Percentiles rank a stretch among this genome's conserved stretches.
Conservation (phyloP, 495 filamentous ascomycete species). For the Neurospora terricola region DNA sequence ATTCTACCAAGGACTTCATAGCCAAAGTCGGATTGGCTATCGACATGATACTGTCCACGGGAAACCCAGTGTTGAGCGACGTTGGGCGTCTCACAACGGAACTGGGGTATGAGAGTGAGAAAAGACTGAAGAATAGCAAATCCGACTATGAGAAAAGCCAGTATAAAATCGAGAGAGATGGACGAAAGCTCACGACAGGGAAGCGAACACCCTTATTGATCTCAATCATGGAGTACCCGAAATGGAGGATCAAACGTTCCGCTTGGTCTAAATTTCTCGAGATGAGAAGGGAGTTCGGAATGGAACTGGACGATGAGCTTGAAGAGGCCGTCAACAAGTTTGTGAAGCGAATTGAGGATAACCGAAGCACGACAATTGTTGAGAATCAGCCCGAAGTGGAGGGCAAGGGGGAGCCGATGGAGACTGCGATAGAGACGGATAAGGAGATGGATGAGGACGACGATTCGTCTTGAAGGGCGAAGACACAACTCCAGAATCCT, state of each 20-base stretch:
- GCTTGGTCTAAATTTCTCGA: background rate
- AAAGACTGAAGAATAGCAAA: no score
- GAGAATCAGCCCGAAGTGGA: background rate
- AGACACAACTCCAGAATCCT: no score
- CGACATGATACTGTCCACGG: background rate
- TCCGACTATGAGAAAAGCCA: no score
- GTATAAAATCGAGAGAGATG: no score
- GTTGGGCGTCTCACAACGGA: background rate
- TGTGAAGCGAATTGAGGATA: background rate
- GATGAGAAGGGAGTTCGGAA: background rate
- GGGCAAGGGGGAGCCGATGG: background rate
- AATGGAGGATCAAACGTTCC: background rate
- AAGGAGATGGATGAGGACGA: background rate
- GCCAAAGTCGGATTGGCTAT: background rate
- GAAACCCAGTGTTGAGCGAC: background rate
- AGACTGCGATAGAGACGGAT: background rate
- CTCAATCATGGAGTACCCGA: background rate
- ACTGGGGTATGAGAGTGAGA: background rate
- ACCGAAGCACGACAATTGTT: background rate
- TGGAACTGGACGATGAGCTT: background rate
- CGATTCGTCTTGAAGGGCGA: no score
- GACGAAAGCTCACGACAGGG: no score
- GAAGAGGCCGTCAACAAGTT: background rate
- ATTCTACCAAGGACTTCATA: no score
- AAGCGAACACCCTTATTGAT: background rate